Conservation (phyloP, 306 rosid genomes). For the Abrus pulchellus region DNA sequence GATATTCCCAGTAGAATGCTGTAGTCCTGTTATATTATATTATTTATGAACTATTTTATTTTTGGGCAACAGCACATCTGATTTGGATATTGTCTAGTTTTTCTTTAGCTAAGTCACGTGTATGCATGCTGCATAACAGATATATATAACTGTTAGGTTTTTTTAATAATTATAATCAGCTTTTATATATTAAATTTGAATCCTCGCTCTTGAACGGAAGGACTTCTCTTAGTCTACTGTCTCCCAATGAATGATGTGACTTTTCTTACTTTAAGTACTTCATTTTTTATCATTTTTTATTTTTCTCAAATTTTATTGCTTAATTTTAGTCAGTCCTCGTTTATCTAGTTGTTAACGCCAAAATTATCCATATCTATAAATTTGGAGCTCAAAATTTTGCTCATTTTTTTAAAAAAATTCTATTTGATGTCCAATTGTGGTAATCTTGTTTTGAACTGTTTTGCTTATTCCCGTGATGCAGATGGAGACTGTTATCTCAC, state of each 20-base stretch:
- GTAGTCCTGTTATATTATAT: not conserved
- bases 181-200: not conserved
- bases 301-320: not conserved
- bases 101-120: constrained; percentile 19
- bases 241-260: not conserved
- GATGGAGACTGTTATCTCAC: constrained; percentile 93
- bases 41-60: constrained; percentile 1
- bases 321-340: not conserved
- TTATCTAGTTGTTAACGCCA: not conserved
- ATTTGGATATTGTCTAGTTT: constrained; percentile 6
- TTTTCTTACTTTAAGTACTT: not conserved
- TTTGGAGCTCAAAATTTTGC: not conserved
- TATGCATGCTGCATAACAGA: not conserved
- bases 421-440: not conserved
- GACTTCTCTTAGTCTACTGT: not conserved
- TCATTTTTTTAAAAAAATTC: not conserved
- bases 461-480: constrained; percentile 48
- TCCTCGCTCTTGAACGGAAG: not conserved
- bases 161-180: not conserved
- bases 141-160: not conserved
- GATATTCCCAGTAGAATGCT: constrained; percentile 1
- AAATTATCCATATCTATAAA: not conserved
- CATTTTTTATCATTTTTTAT: not conserved
- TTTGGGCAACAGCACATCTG: not conserved
- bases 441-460: constrained; percentile 38